Percentiles rank a stretch among this genome's conserved stretches.
These are phyloP conservation scores for Isatis tinctoria DNA, from an alignment of 345 rosid species.

Conservation along the genomic window DNA sequence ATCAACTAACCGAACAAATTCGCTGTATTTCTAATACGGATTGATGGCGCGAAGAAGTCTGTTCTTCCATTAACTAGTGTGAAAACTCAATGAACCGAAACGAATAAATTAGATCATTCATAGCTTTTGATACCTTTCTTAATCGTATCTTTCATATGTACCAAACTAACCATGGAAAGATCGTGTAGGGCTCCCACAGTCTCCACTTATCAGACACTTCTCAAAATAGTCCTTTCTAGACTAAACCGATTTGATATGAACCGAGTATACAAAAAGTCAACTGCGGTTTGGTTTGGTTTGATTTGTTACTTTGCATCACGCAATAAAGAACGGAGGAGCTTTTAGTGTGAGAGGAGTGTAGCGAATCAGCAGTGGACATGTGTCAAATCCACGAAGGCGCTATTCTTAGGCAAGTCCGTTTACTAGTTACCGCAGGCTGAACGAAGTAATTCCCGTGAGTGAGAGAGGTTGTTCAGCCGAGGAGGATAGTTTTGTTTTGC, in stretches of 20 bases:
- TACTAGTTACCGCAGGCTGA: slow-evolving; percentile 6
- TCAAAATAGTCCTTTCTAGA: neutral
- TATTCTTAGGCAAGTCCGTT: slow-evolving; percentile 1
- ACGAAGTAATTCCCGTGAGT: slow-evolving; percentile 14
- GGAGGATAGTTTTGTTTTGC: neutral
- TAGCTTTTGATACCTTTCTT: neutral
- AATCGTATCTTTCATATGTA: neutral
- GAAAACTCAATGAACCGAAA: neutral
- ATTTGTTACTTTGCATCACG: neutral
- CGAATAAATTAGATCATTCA: neutral
- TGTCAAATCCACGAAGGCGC: slow-evolving; percentile 32
- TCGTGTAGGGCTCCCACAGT: neutral
- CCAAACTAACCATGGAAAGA: neutral
- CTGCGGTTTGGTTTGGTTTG: neutral
- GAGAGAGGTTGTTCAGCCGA: neutral
- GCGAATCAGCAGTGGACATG: slow-evolving; percentile 10
- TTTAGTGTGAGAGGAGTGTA: neutral
- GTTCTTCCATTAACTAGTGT: neutral
- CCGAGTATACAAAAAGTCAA: slow-evolving; percentile 3
- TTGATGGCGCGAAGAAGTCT: neutral
- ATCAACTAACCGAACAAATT: neutral
- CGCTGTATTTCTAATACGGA: neutral
- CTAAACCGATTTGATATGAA: neutral
- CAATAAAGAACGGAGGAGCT: neutral
- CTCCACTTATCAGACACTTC: neutral